Conservation (phyloP, 2,329 filamentous ascomycete genomes). For the Penicillium sp. region DNA sequence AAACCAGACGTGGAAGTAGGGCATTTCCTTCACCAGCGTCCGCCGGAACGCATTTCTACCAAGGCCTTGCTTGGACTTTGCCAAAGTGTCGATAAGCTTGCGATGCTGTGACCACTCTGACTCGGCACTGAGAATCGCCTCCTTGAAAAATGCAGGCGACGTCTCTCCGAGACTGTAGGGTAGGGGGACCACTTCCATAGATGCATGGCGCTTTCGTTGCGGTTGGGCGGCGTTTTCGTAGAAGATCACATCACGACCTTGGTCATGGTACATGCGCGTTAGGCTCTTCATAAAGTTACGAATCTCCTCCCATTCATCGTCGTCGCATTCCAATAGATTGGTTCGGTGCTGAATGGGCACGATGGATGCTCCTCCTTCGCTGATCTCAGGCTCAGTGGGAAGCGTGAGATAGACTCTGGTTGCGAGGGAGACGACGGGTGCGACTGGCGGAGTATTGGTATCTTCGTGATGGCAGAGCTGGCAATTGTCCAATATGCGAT, state of each 20-base stretch:
- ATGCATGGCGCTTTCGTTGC: slow-evolving; percentile 76
- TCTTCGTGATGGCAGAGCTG: slow-evolving; percentile 94
- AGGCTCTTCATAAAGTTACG: slow-evolving; percentile 99
- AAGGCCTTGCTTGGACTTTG: slow-evolving; percentile 60
- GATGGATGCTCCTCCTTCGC: slow-evolving; percentile 80
- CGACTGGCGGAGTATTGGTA: slow-evolving; percentile 71
- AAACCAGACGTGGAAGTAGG: slow-evolving; percentile 98
- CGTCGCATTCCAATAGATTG: slow-evolving; percentile 96
- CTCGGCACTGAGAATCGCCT: slow-evolving; percentile 84
- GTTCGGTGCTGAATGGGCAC: slow-evolving; percentile 82
- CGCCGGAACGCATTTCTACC: slow-evolving; percentile 81
- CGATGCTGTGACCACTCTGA: slow-evolving; percentile 96
- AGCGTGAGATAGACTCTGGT: slow-evolving; percentile 87
- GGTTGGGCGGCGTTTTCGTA: slow-evolving; percentile 94
- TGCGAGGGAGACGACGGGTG: slow-evolving; percentile 81
- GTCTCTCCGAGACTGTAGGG: slow-evolving; percentile 90
- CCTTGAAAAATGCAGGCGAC: slow-evolving; percentile 90
- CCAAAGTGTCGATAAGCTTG: slow-evolving; percentile 85
- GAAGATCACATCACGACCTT: slow-evolving; percentile 89
- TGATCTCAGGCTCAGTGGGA: slow-evolving; percentile 85
- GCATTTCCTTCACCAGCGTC: slow-evolving; percentile 89
- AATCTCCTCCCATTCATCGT: slow-evolving; percentile 99
- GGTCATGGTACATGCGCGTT: slow-evolving; percentile 90
- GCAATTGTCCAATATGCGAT: slow-evolving; percentile 80
- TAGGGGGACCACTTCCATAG: slow-evolving; percentile 82